These are phyloP conservation scores for Trametes polyzona DNA, from an alignment of 1,284 basidiomycete genomes.

Conservation along the genomic window DNA sequence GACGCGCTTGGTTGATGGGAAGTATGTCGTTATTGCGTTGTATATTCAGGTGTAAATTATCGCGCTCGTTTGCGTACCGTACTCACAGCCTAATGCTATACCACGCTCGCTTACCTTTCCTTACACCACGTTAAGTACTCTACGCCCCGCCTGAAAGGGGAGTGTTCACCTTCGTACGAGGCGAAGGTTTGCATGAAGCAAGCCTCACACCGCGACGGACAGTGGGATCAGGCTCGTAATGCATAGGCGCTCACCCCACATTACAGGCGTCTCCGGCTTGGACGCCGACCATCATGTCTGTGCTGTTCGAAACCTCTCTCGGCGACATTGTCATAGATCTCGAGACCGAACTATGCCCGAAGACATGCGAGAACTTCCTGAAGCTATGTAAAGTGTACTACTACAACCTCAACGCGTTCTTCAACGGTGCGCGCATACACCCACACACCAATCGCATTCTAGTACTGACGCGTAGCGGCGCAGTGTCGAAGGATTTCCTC, in stretches of 20 bases:
- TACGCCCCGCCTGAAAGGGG: too few relatives aligned
- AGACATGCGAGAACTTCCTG: constrained; percentile 92
- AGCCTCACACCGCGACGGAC: not conserved
- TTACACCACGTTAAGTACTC: not conserved
- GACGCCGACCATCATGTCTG: constrained; percentile 69
- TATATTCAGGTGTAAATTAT: constrained; percentile 23
- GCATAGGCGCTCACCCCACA: not conserved
- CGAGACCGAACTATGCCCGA: constrained; percentile 89
- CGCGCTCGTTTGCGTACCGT: constrained; percentile 8
- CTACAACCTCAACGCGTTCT: constrained; percentile 95
- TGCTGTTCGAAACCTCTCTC: constrained; percentile 93
- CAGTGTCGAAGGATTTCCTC: constrained; percentile 95
- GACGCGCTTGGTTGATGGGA: not conserved
- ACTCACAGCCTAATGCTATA: constrained; percentile 20
- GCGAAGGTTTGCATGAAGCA: too few relatives aligned
- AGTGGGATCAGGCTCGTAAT: not conserved
- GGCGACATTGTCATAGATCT: constrained; percentile 97
- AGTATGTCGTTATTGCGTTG: not conserved
- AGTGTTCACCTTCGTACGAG: too few relatives aligned
- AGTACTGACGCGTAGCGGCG: constrained; percentile 8
- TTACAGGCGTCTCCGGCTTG: constrained; percentile 9
- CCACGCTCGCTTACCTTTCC: constrained; percentile 1
- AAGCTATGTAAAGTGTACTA: constrained; percentile 97
- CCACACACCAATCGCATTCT: not conserved
- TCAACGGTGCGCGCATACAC: constrained; percentile 76